Conservation (phyloP, 352 stramenopile species). For the Phytophthora sojae region DNA sequence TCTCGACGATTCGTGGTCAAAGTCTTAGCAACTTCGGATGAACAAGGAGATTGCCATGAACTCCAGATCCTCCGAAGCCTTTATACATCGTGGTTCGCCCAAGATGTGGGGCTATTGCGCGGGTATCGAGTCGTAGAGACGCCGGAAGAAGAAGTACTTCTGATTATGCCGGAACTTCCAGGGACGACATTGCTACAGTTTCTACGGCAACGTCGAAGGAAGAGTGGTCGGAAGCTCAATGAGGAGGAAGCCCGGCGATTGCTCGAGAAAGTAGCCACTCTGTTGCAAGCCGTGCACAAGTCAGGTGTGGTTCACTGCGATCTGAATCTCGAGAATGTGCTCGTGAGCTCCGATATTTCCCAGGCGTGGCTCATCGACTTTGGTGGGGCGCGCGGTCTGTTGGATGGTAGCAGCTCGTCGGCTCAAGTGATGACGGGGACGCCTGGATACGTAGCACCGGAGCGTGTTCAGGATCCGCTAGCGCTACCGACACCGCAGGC, state of each 20-base stretch:
- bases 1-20: constrained; percentile 58
- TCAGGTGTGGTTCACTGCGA: constrained; percentile 97
- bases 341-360: constrained; percentile 50
- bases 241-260: constrained; percentile 21
- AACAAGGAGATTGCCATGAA: constrained; percentile 42
- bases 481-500: constrained; percentile 44
- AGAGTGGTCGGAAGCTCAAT: constrained; percentile 24
- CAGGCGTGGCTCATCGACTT: constrained; percentile 69
- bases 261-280: constrained; percentile 5
- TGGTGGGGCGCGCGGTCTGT: constrained; percentile 54
- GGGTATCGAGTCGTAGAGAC: constrained; percentile 69
- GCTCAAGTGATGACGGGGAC: constrained; percentile 57
- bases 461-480: constrained; percentile 51
- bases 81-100: constrained; percentile 9
- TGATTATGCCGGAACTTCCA: constrained; percentile 66
- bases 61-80: constrained; percentile 55
- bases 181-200: constrained; percentile 56
- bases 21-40: constrained; percentile 25
- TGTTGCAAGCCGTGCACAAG: constrained; percentile 93
- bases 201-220: constrained; percentile 30
- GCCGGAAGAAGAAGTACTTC: constrained; percentile 36
- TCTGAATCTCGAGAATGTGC: constrained; percentile 98
- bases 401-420: constrained; percentile 6
- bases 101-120: constrained; percentile 34
- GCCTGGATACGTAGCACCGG: constrained; percentile 69